Percentiles rank a stretch among this genome's conserved stretches.
Evolutionary conservation across 2,329 filamentous ascomycete genomes (phyloP).

Genomic region (Capronia americana): DNA sequence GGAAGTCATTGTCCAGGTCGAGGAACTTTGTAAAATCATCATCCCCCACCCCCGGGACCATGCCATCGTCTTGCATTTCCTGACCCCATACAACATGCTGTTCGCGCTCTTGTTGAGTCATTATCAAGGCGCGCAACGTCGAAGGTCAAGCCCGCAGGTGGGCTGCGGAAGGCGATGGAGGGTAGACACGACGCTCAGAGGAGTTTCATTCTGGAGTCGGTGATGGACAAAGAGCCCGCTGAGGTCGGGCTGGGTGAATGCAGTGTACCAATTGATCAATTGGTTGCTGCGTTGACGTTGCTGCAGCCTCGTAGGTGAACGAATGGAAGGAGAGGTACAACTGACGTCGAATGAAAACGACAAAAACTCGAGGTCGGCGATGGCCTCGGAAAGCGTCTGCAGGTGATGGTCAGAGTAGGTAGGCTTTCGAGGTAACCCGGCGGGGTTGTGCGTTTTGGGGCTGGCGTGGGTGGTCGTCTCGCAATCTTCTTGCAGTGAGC

Average conservation of each 20-base stretch:
- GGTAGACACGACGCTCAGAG: conserved; percentile 29
- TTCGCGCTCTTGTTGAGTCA: conserved; percentile 38
- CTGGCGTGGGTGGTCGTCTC: conserved; percentile 28
- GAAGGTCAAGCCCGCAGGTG: conserved; percentile 36
- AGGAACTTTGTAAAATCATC: conserved; percentile 59
- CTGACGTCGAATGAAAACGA: conserved; percentile 13
- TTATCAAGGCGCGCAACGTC: conserved; percentile 24
- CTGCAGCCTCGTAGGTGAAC: conserved; percentile 28
- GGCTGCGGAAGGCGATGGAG: conserved; percentile 33
- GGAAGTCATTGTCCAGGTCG: conserved; percentile 56
- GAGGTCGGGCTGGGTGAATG: conserved; percentile 5
- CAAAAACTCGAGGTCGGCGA: conserved; percentile 32
- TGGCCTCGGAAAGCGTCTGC: conserved; percentile 12
- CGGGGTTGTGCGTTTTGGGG: conserved; percentile 28
- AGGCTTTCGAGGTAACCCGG: conserved; percentile 14
- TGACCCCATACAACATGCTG: conserved; percentile 47
- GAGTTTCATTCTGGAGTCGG: conserved; percentile 26
- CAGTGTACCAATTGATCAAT: not conserved
- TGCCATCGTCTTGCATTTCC: conserved; percentile 48
- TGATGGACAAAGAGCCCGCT: conserved; percentile 6
- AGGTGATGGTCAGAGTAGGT: conserved; percentile 10
- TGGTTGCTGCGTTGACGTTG: not conserved
- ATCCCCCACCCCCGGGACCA: conserved; percentile 49
- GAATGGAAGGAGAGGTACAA: conserved; percentile 24
- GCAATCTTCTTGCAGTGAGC: conserved; percentile 16